Evolutionary conservation across 164 flowering plant species (phyloP), one percentile per base, ranked within the genome.

Genomic region (Akebia trifoliata): DNA sequence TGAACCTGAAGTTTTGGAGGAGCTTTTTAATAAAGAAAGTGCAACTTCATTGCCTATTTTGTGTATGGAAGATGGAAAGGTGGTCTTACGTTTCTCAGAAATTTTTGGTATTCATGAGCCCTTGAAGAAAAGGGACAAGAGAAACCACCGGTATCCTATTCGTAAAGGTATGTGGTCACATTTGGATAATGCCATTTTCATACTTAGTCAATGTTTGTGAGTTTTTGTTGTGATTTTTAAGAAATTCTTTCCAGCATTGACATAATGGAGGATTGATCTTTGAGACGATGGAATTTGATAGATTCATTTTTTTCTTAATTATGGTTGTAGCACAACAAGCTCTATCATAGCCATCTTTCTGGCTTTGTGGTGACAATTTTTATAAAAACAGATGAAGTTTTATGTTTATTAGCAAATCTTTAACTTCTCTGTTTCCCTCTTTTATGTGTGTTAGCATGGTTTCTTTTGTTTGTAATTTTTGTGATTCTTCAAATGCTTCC

Each of bases 31-130:
- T 58, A 75, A 32, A 11, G 72, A 65, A 52, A 62, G 29, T 45
- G 66, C 70, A 10, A 34, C 79, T 3, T 68, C 89, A 25, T 65
- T 93, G 49, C 99, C 99, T 62, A 67, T 90, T 64, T 73, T 93
- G 60, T 93, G 77, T 61, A 67, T 83, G 21, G 97, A 93, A 74
- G 82, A 87, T 78, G 97, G 96, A 30, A 64, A 44, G 75, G 87
- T 65, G 17, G 81, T 93, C 42, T 71, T 93, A 66, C 76, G 86
- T 5, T 93, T 93, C 67, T 93, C 99, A 52, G 97, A 93, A 76
- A 90, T 93, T 55, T 93, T 93, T 72, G 94, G 90, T 52, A 62
- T 84, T 67, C 80, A 80, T 44, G 80, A 74, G 60, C 81, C 95
- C 15, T 34, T 64, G 42, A 85, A 72, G 71, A 87, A 77, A 63